These are phyloP conservation scores for Rhododendron williamsianum DNA, from an alignment of 148 eudicot genomes.

Conservation along the genomic window DNA sequence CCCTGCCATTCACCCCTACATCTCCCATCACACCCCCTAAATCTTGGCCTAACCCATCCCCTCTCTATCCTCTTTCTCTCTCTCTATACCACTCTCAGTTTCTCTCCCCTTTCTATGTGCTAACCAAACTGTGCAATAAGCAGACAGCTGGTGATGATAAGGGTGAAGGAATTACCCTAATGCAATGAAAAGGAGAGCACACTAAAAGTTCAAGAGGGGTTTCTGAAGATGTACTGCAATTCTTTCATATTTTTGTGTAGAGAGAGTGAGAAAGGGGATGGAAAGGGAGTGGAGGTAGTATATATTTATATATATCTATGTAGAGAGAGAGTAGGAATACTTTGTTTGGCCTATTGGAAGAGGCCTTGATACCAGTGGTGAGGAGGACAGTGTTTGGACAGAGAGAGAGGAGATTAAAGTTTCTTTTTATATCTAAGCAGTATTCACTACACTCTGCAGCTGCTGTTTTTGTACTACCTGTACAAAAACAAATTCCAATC, in stretches of 20 bases:
- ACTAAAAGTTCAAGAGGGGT: conserved; percentile 9
- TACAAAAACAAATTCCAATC: not conserved
- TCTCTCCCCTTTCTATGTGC: not conserved
- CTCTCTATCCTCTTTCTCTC: conserved; percentile 6
- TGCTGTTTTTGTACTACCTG: conserved; percentile 14
- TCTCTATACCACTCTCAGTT: not conserved
- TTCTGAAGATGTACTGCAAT: conserved; percentile 6
- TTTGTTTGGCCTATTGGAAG: conserved; percentile 10
- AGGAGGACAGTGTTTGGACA: conserved; percentile 39
- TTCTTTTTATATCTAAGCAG: conserved; percentile 9
- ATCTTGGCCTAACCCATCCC: conserved; percentile 36
- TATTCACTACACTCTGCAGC: conserved; percentile 21
- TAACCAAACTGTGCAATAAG: too few relatives aligned
- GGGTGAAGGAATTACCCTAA: not conserved
- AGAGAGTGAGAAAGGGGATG: conserved; percentile 3
- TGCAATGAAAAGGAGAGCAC: not conserved
- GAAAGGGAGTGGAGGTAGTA: conserved; percentile 1
- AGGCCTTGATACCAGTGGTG: conserved; percentile 23
- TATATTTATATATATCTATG: not conserved
- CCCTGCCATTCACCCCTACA: conserved; percentile 40
- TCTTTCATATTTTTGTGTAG: conserved; percentile 11
- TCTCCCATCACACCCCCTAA: conserved; percentile 31
- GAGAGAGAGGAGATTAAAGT: conserved; percentile 31
- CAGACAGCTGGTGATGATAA: not conserved
- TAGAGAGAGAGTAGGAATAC: not conserved